Percentiles rank a stretch among this genome's conserved stretches.
phyloP scores from a whole-genome alignment of 345 rosid genomes.

The Sonneratia alba region DNA sequence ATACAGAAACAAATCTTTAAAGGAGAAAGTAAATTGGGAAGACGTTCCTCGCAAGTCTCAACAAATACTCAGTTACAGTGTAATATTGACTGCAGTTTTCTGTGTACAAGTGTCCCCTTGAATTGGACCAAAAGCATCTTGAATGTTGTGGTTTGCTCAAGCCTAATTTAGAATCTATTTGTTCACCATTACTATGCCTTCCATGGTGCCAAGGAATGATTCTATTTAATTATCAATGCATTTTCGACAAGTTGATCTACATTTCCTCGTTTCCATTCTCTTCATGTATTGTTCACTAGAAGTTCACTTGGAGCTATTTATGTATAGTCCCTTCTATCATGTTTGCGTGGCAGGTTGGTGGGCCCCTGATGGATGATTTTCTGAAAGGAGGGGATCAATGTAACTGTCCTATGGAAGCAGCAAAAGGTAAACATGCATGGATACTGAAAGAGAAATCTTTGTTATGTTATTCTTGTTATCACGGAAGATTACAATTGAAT shows the following conservation, averaged over 20 bases:
- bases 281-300: background rate
- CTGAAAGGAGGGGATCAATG: slow-evolving; percentile 46
- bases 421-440: slow-evolving; percentile 37
- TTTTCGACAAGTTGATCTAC: background rate
- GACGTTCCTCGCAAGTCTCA: background rate
- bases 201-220: background rate
- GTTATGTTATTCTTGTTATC: background rate
- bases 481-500: background rate
- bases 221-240: background rate
- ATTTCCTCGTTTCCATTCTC: background rate
- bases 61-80: background rate
- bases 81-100: background rate
- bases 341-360: slow-evolving; percentile 29
- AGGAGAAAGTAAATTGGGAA: background rate
- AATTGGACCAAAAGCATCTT: background rate
- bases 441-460: background rate
- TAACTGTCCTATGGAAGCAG: slow-evolving; percentile 43
- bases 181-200: background rate
- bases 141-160: background rate
- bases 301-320: background rate
- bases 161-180: background rate
- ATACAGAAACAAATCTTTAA: background rate
- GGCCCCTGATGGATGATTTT: slow-evolving; percentile 41
- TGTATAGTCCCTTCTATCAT: background rate
- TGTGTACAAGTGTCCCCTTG: no score